Base-by-base conservation (phyloP, 306 rosid species). In the Senna tora region DNA sequence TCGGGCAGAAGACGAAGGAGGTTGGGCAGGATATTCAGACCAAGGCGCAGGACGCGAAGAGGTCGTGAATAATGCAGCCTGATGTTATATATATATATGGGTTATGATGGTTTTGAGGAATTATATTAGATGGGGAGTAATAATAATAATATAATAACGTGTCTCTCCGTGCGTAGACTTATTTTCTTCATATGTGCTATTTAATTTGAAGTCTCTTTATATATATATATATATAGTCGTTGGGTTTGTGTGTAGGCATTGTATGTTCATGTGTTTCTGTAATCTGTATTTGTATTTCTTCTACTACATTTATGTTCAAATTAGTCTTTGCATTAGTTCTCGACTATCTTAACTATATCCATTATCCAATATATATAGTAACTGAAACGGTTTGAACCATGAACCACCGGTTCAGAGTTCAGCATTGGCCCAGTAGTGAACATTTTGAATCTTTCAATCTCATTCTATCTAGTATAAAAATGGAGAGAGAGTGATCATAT, bases 1-100 rank as follows among this genome's bases (percentile, higher is more conserved):
- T 84, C 57, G 96, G 96, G 25, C 96, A 87, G 86, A 95, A 94
- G 88, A 85, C 91, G 0, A 89, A 89, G 86, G 97, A 91, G 2
- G 84, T 67, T 5, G 96, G 97, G 16, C 97, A 89, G 32, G 97
- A 89, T 34, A 79, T 86, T 14, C 91, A 91, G 80, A 46, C 16
- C 0, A 93, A 75, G 84, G 81, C 90, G 10, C 91, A 86, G 4
- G 96, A 88, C 17, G 77, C 59, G n/a, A 90, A 85, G 91, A 85
- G 92, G 84, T 43, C 88, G 38, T 56, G 84, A 85, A 55, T 7
- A 6, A 15, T 32, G 33, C n/a, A n/a, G n/a, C n/a, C n/a, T 28
- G 47, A 52, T 1, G 30, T n/a, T n/a, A n/a, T n/a, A n/a, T n/a
- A n/a, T 1, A 25, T 25, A 25, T 1, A 20, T 36, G 17, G 54